Evolutionary conservation across 2,329 filamentous ascomycete genomes (phyloP).

Genomic region (Hypoxylon sp.): DNA sequence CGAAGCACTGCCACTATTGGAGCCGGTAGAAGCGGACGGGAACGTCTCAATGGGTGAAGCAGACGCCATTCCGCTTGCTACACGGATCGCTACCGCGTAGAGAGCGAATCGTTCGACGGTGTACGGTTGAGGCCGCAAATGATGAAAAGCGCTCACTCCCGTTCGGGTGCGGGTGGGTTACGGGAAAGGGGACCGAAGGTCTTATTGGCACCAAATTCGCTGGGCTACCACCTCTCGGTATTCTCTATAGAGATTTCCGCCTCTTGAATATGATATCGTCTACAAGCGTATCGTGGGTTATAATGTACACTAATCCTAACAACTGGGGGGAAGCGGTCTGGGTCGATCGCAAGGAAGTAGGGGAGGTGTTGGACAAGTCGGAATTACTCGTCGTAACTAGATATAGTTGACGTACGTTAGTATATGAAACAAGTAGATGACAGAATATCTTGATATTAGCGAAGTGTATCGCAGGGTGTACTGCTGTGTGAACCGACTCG

Average conservation of each 20-base stretch:
- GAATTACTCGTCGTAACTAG: conserved; percentile 25
- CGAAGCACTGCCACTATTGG: conserved; percentile 55
- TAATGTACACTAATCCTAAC: no score
- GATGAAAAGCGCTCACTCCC: conserved; percentile 43
- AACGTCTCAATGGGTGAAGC: conserved; percentile 54
- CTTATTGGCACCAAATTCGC: conserved; percentile 43
- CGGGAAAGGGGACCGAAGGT: conserved; percentile 33
- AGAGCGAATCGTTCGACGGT: conserved; percentile 35
- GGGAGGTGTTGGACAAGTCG: conserved; percentile 21
- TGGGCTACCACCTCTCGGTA: conserved; percentile 44
- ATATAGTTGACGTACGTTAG: conserved; percentile 18
- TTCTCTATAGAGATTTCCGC: conserved; percentile 23
- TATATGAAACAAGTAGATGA: conserved; percentile 14
- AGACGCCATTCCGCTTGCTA: conserved; percentile 54
- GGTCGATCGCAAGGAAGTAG: conserved; percentile 40
- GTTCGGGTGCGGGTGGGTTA: conserved; percentile 35
- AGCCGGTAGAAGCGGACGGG: conserved; percentile 48
- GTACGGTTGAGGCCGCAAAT: conserved; percentile 32
- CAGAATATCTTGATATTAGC: conserved; percentile 8
- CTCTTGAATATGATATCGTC: conserved; percentile 15
- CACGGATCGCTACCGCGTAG: conserved; percentile 41
- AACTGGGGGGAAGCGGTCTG: conserved; percentile 34
- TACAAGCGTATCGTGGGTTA: no score
- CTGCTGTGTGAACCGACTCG: no score
- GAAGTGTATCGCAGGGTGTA: conserved; percentile 14